phyloP scores from a whole-genome alignment of 2,329 filamentous ascomycete species.

The Metarhizium guizhouense region DNA sequence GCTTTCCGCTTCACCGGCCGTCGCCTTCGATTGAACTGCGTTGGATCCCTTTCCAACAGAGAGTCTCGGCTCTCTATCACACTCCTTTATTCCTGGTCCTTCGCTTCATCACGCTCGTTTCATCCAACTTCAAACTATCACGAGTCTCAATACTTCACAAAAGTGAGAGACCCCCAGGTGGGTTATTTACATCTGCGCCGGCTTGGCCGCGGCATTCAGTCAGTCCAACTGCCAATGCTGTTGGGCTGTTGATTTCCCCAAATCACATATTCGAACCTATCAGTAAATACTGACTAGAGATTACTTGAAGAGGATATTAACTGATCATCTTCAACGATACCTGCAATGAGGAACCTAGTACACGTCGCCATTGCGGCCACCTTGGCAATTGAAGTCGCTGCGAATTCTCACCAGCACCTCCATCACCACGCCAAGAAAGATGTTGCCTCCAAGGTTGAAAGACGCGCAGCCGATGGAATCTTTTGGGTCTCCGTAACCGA shows the following conservation, averaged over 20 bases:
- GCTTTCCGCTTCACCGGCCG: constrained; percentile 11
- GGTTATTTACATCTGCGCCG: not conserved
- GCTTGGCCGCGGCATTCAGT: not conserved
- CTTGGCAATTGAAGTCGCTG: constrained; percentile 42
- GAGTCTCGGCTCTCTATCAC: constrained; percentile 45
- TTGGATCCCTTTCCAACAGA: constrained; percentile 40
- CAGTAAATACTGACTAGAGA: not conserved
- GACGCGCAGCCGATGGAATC: constrained; percentile 35
- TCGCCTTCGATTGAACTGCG: constrained; percentile 17
- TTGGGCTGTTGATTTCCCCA: not conserved
- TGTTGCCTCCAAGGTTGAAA: constrained; percentile 35
- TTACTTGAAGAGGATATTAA: not conserved
- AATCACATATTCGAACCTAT: not conserved
- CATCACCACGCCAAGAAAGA: constrained; percentile 51
- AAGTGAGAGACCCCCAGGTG: not conserved
- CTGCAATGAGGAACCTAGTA: constrained; percentile 16
- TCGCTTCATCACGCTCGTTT: constrained; percentile 21
- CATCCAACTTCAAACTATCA: constrained; percentile 16
- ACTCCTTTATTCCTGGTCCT: constrained; percentile 36
- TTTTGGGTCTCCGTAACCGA: constrained; percentile 52
- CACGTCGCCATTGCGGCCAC: constrained; percentile 43
- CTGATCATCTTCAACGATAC: not conserved
- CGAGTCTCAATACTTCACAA: constrained; percentile 1
- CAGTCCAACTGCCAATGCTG: not conserved
- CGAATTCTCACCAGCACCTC: constrained; percentile 53